Evolutionary conservation across 139 green algal genomes (phyloP).

Genomic region (Volvox reticuliferus): DNA sequence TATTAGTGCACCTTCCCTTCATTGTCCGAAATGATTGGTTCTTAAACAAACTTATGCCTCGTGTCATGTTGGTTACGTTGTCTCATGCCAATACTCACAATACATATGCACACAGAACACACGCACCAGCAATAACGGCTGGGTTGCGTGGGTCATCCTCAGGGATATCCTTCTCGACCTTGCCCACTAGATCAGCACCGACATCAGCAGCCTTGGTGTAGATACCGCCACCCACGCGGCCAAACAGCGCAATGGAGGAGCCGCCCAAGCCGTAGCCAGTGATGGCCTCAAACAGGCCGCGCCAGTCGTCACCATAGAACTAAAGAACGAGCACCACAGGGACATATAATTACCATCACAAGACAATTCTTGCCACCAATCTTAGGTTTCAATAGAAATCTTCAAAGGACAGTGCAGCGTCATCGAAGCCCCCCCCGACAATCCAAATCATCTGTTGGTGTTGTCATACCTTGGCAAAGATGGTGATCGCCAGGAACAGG

Average conservation of each 20-base stretch:
- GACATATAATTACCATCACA: too few relatives aligned
- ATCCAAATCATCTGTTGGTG: too few relatives aligned
- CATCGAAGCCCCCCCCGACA: too few relatives aligned
- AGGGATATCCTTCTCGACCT: slow-evolving; percentile 98
- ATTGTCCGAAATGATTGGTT: too few relatives aligned
- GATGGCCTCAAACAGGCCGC: slow-evolving; percentile 95
- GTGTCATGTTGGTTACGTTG: too few relatives aligned
- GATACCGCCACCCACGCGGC: slow-evolving; percentile 96
- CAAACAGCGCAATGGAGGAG: slow-evolving; percentile 97
- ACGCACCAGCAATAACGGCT: slow-evolving; percentile 93
- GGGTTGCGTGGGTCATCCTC: slow-evolving; percentile 99
- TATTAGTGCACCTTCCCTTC: too few relatives aligned
- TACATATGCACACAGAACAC: too few relatives aligned
- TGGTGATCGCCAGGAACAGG: slow-evolving; percentile 86
- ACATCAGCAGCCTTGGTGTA: slow-evolving; percentile 99
- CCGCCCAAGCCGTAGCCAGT: slow-evolving; percentile 97
- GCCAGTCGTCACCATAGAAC: slow-evolving; percentile 94
- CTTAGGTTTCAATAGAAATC: too few relatives aligned
- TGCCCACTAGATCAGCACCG: slow-evolving; percentile 97
- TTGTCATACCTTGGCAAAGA: slow-evolving; percentile 66
- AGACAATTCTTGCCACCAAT: too few relatives aligned
- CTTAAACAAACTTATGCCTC: too few relatives aligned
- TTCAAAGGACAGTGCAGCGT: too few relatives aligned
- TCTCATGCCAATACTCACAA: too few relatives aligned
- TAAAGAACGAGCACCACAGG: slow-evolving; percentile 38